Percentiles rank a stretch among this genome's conserved stretches.
Conservation (phyloP, 2,329 filamentous ascomycete species). For the Diplodia mutila region DNA sequence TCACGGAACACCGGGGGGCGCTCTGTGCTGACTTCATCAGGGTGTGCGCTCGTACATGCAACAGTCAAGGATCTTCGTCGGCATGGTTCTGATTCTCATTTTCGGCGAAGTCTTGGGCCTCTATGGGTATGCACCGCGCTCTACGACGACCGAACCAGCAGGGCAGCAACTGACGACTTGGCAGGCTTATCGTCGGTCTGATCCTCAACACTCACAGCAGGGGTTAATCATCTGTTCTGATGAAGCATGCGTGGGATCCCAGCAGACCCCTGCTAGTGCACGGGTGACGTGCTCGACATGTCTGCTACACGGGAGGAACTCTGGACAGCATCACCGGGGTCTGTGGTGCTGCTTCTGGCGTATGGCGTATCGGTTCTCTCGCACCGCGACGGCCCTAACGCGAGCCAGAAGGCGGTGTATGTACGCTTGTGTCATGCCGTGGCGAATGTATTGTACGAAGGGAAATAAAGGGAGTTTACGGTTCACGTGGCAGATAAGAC, state of each 20-base stretch:
- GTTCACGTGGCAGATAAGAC: not conserved
- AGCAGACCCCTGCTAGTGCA: conserved; percentile 4
- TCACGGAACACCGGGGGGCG: not conserved
- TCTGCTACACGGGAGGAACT: not conserved
- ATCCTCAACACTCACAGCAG: conserved; percentile 88
- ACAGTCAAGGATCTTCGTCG: conserved; percentile 93
- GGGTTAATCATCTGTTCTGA: conserved; percentile 43
- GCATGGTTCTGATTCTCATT: conserved; percentile 98
- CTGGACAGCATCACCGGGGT: not conserved
- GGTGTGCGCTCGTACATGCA: conserved; percentile 94
- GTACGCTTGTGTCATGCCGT: conserved; percentile 1
- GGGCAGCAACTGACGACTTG: conserved; percentile 6
- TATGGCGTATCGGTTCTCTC: conserved; percentile 3
- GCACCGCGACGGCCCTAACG: not conserved
- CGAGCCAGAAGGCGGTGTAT: not conserved
- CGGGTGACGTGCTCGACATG: not conserved
- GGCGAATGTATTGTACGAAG: conserved; percentile 5
- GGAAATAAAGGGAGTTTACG: not conserved
- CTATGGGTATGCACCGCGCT: conserved; percentile 72
- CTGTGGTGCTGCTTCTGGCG: conserved; percentile 3
- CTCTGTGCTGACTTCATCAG: conserved; percentile 39
- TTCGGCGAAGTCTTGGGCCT: conserved; percentile 97
- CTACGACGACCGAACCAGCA: not conserved
- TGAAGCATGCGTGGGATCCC: not conserved
- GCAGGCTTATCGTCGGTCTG: conserved; percentile 85